Conservation (phyloP, 345 rosid genomes). For the Sisymbrium altissimum region DNA sequence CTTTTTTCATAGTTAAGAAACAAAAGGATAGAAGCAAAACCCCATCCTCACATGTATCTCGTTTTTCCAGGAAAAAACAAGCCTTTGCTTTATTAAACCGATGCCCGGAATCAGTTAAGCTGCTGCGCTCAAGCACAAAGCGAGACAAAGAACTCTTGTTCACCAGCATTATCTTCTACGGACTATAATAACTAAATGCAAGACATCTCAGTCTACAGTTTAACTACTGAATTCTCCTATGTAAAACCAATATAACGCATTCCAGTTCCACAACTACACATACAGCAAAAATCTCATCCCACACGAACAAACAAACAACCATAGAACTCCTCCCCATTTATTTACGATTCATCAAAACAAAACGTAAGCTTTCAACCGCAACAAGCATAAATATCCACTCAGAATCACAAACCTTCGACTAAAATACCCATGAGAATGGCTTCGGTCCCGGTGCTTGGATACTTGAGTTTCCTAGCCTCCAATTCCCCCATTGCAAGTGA, state of each 20-base stretch:
- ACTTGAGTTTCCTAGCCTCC: constrained; percentile 92
- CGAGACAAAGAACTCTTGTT: neutral
- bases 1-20: neutral
- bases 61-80: neutral
- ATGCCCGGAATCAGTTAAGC: neutral
- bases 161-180: neutral
- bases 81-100: neutral
- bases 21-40: constrained; percentile 1
- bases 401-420: constrained; percentile 66
- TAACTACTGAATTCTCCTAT: neutral
- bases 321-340: neutral
- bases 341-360: neutral
- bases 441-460: constrained; percentile 79
- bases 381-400: neutral
- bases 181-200: neutral
- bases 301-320: neutral
- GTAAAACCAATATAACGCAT: neutral
- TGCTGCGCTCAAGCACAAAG: neutral
- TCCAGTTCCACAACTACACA: neutral
- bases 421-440: constrained; percentile 85
- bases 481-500: constrained; percentile 77
- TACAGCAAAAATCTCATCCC: neutral
- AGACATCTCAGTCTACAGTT: neutral
- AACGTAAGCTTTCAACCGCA: neutral
- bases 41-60: neutral